Conservation (phyloP, 306 rosid genomes). For the Gastrolobium bilobum region DNA sequence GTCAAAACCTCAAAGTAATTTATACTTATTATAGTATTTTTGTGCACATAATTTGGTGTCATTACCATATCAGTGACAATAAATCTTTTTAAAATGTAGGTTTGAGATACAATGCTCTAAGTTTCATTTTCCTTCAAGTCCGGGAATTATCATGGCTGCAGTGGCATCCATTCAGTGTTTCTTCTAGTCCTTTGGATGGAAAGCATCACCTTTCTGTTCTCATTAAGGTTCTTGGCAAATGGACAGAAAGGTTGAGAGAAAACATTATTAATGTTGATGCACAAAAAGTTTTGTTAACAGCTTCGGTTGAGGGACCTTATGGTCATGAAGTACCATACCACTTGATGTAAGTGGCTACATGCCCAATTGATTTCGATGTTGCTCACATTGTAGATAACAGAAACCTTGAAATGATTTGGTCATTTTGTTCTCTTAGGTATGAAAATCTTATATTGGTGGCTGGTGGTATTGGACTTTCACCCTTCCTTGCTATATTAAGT, state of each 20-base stretch:
- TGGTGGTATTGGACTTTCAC: slow-evolving; percentile 96
- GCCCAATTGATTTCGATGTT: slow-evolving; percentile 28
- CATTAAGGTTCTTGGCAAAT: slow-evolving; percentile 88
- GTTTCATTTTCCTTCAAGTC: slow-evolving; percentile 90
- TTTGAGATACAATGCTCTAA: slow-evolving; percentile 88
- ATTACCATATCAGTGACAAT: slow-evolving; percentile 41
- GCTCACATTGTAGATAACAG: slow-evolving; percentile 20
- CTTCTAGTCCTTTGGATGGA: slow-evolving; percentile 96
- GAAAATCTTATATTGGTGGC: slow-evolving; percentile 90
- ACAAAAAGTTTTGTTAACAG: slow-evolving; percentile 58
- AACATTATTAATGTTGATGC: slow-evolving; percentile 57
- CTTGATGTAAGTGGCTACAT: slow-evolving; percentile 68
- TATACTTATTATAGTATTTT: slow-evolving; percentile 19
- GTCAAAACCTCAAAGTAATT: slow-evolving; percentile 85
- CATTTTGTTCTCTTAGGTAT: slow-evolving; percentile 67
- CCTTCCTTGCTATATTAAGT: slow-evolving; percentile 89
- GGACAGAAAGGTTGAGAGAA: slow-evolving; percentile 73
- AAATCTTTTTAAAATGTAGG: slow-evolving; percentile 54
- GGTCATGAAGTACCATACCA: slow-evolving; percentile 93
- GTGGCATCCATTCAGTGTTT: slow-evolving; percentile 99
- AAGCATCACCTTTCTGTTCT: slow-evolving; percentile 79
- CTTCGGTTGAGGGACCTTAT: slow-evolving; percentile 94
- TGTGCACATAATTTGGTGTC: slow-evolving; percentile 1
- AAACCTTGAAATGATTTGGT: slow-evolving; percentile 27
- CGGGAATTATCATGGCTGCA: slow-evolving; percentile 89